Evolutionary conservation across 768 basidiomycete genomes (phyloP), one percentile per base, ranked within the genome.

Genomic region (Lenzites betulinus): DNA sequence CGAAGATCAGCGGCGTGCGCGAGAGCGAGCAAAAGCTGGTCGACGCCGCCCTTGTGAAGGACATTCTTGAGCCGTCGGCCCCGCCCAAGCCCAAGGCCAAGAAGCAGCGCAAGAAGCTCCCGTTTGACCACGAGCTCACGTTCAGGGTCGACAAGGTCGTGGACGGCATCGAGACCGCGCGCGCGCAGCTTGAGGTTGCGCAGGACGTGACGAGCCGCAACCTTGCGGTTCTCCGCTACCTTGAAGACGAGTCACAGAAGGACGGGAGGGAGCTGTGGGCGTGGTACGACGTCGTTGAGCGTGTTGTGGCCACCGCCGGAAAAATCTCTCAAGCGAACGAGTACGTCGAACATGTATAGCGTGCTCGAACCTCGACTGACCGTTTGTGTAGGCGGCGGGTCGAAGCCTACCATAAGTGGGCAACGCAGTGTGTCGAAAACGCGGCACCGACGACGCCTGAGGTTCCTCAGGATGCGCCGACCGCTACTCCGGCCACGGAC

Each of bases 71-170:
- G 12, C 56, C 56, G 20, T 13, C 48, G 13, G 44, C 13, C 5
- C 39, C 39, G 1, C 30, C 49, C 35, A 23, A 30, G 25, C 47
- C 47, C 18, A 15, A 38, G 20, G 26, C 28, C 7, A 30, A 7
- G 38, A 25, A 42, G 39, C 25, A 25, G 12, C 39, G 26, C 3
- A 26, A 18, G 28, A 30, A 33, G 38, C 48, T 33, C 9, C 13
- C 48, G 16, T 38, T 51, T 39, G 22, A 25, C 7, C 38, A 50
- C 20, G 39, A 50, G 20, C 39, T 58, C 15, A 15, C 13, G 48
- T 16, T 58, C 48, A 58, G 50, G 48, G 43, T 58, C 48, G 30
- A 51, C 30, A 48, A 58, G 50, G 50, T 54, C 20, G 36, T 25
- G 20, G 46, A 57, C 13, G 44, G 35, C 30, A 42, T 60, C 12